Base-by-base conservation (phyloP, 345 rosid genomes). In the Populus nigra region DNA sequence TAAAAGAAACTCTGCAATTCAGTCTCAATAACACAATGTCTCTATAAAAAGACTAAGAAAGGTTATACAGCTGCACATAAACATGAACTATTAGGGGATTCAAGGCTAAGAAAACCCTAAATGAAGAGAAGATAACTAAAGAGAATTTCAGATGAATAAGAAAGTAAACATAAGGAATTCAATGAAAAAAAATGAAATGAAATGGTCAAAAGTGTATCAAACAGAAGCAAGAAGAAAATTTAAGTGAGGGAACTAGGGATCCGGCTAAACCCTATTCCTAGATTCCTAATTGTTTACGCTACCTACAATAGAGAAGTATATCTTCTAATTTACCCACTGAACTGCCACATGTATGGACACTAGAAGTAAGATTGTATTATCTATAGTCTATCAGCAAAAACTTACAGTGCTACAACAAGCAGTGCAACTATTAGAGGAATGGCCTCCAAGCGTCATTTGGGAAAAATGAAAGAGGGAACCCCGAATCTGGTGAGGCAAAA, bases 401-500 rank as follows among this genome's bases (percentile, higher is more conserved):
- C 97, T 91, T 84, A 93, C 99, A 38, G 89, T 90, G 84, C 83
- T 73, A 78, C 90, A 93, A 79, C 97, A 96, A 79, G 98, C 99
- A 0, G 97, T 93, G 81, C 98, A 96, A 76, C 94, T 92, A 75
- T 85, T 85, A 25, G 98, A 93, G 79, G 95, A 86, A 86, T 88
- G 91, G 29, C 99, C 99, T 47, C 90, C 79, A 17, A 93, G 91
- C 2, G 87, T 91, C 85, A 93, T 92, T 85, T 90, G 97, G 3
- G 97, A 92, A 78, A 93, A 96, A 69, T 88, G 91, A 45, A 91
- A 91, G 39, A 96, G 76, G 66, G 94, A 90, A 49, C 99, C 98
- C 78, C 97, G 87, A 71, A 93, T 90, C 86, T 93, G 99, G 85
- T 96, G 99, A 71, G 98, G 98, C 79, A 93, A 86, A 72, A 96